A percentile compares a stretch with the other conserved stretches of the same genome.
Conservation (phyloP, 2,329 filamentous ascomycete genomes). For the Pseudogymnoascus sp. region DNA sequence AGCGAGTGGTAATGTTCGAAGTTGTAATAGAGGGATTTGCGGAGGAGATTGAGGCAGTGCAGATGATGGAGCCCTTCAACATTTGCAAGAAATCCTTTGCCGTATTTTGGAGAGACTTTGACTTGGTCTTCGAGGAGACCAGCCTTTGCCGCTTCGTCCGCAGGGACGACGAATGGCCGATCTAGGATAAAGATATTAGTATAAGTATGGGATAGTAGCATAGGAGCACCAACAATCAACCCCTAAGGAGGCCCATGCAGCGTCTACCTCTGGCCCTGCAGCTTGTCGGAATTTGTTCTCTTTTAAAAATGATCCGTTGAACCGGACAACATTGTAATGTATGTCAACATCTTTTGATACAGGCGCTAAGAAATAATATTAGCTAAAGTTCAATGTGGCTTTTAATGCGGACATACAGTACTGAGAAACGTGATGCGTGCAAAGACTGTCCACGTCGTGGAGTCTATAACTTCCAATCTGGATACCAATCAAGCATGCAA, state of each 20-base stretch:
- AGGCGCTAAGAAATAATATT: neutral
- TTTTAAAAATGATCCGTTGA: constrained; percentile 43
- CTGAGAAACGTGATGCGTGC: neutral
- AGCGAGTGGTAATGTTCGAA: constrained; percentile 40
- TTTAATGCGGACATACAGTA: neutral
- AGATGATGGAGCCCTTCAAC: constrained; percentile 40
- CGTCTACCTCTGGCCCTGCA: constrained; percentile 41
- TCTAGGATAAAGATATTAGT: constrained; percentile 14
- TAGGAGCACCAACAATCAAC: constrained; percentile 30
- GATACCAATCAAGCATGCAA: neutral
- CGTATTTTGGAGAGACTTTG: constrained; percentile 40
- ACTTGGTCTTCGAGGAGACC: constrained; percentile 41
- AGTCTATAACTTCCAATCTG: neutral
- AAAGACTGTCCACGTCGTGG: neutral
- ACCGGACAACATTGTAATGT: neutral
- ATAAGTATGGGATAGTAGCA: neutral
- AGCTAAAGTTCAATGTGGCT: neutral
- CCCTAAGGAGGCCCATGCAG: constrained; percentile 42
- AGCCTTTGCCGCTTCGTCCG: constrained; percentile 32
- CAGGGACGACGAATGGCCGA: constrained; percentile 32
- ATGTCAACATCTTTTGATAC: neutral
- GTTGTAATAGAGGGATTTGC: constrained; percentile 43
- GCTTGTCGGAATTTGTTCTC: constrained; percentile 41
- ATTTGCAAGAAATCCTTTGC: constrained; percentile 41
- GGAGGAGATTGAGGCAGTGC: constrained; percentile 46